Evolutionary conservation across 768 basidiomycete genomes (phyloP).

Genomic region (Agrocybe chaxingu): DNA sequence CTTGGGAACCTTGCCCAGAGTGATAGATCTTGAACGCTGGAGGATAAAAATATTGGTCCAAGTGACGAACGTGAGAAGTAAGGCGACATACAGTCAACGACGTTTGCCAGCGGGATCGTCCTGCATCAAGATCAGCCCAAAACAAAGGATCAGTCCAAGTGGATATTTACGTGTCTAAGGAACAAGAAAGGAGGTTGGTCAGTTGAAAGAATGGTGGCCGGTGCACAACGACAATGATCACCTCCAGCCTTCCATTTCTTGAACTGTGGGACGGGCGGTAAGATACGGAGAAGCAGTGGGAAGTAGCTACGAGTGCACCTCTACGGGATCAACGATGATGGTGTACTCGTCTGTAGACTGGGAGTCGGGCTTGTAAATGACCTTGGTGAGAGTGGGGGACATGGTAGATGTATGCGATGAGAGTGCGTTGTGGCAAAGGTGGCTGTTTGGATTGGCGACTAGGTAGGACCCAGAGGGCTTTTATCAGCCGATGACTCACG

Average conservation of each 20-base stretch:
- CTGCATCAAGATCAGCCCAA: slow-evolving; percentile 31
- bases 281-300: slow-evolving; percentile 8
- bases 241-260: slow-evolving; percentile 82
- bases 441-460: slow-evolving; percentile 7
- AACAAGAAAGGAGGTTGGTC: slow-evolving; percentile 14
- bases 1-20: slow-evolving; percentile 74
- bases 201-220: slow-evolving; percentile 8
- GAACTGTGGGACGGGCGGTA: slow-evolving; percentile 39
- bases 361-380: slow-evolving; percentile 77
- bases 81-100: slow-evolving; percentile 71
- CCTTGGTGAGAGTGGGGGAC: slow-evolving; percentile 54
- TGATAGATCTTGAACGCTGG: slow-evolving; percentile 71
- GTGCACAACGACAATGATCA: slow-evolving; percentile 29
- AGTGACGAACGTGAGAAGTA: background rate
- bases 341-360: slow-evolving; percentile 72
- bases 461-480: slow-evolving; percentile 8
- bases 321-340: slow-evolving; percentile 60
- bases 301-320: slow-evolving; percentile 40
- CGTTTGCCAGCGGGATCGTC: slow-evolving; percentile 64
- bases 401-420: slow-evolving; percentile 25
- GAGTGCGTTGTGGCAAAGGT: slow-evolving; percentile 12
- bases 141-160: background rate
- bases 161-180: slow-evolving; percentile 62
- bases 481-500: slow-evolving; percentile 22
- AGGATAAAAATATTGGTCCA: background rate